Conservation (phyloP, 768 basidiomycete species). For the Pisolithus albus region DNA sequence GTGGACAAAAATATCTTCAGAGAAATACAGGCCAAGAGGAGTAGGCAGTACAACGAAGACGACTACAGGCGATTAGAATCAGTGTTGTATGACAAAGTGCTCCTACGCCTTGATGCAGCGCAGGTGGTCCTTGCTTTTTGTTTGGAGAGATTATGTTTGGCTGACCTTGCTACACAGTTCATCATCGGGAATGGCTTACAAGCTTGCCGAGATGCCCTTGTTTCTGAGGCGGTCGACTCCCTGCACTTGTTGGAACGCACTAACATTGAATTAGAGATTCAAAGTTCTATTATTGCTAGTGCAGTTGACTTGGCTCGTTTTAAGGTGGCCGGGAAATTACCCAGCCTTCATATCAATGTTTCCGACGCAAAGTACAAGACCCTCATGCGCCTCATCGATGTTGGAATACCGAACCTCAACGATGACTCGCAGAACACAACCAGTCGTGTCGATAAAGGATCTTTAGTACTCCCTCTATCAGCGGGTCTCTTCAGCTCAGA, state of each 20-base stretch:
- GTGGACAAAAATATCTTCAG: slow-evolving; percentile 77
- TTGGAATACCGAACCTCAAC: slow-evolving; percentile 80
- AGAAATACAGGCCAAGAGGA: slow-evolving; percentile 74
- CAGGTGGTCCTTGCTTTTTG: slow-evolving; percentile 52
- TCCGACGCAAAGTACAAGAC: slow-evolving; percentile 89
- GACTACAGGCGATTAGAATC: slow-evolving; percentile 84
- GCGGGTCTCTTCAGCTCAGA: slow-evolving; percentile 49
- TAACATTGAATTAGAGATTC: slow-evolving; percentile 81
- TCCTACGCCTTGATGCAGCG: slow-evolving; percentile 75
- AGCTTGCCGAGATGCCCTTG: slow-evolving; percentile 74
- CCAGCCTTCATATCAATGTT: slow-evolving; percentile 81
- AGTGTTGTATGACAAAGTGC: slow-evolving; percentile 92
- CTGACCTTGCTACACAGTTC: slow-evolving; percentile 47
- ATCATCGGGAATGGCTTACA: slow-evolving; percentile 81
- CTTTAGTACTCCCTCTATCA: slow-evolving; percentile 44
- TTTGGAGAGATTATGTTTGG: background rate
- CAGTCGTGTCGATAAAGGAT: slow-evolving; percentile 16
- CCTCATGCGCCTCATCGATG: slow-evolving; percentile 87
- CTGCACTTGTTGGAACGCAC: slow-evolving; percentile 90
- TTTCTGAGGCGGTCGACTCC: slow-evolving; percentile 44
- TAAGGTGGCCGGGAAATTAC: slow-evolving; percentile 85
- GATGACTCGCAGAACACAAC: slow-evolving; percentile 29
- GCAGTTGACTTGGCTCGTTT: slow-evolving; percentile 78
- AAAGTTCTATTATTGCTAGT: slow-evolving; percentile 87
- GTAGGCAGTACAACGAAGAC: slow-evolving; percentile 76